Evolutionary conservation across 2,329 filamentous ascomycete species (phyloP), one percentile per base, ranked within the genome.

Genomic region (Fusarium verticillioides): DNA sequence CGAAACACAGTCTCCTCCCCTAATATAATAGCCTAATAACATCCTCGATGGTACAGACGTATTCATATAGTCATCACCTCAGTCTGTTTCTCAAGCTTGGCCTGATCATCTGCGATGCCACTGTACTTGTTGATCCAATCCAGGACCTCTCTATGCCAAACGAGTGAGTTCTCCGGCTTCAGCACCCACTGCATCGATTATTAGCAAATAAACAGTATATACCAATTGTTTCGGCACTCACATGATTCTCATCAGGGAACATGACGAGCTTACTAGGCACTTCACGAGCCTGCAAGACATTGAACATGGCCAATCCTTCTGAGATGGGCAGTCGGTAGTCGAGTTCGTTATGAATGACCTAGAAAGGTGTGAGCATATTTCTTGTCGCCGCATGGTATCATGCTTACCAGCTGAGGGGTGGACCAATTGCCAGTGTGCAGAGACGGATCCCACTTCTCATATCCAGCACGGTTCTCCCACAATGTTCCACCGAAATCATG

Each of bases 61-160:
- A 46, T 34, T 42, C 69, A 77, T 47, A 76, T 57, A 32, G 60
- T 58, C 53, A 78, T 65, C n/a, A 66, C 69, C 8, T 57, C 67
- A 11, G 68, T 76, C 63, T 75, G 43, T 18, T 66, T 66, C 58
- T 77, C 72, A 46, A 77, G 40, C 28, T 53, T 71, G 18, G 53
- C 32, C 50, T 81, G 65, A 15, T 79, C 75, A 3, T 59, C 42
- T 37, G 77, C 75, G 28, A 89, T 78, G 0, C 87, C 87, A 30
- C 86, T 86, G 74, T 89, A 90, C 78, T 90, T 88, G 76, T 91
- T 92, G 72, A 92, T 91, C 90, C 93, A 98, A 63, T 90, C 90
- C 36, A 98, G 79, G 21, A 98, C 95, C 65, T 94, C 93, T 63
- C 89, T 89, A 78, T 98, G 95, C 96, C 96, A 98, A 26, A 97